Conservation (phyloP, 2,329 filamentous ascomycete species). For the Coniella vitis region DNA sequence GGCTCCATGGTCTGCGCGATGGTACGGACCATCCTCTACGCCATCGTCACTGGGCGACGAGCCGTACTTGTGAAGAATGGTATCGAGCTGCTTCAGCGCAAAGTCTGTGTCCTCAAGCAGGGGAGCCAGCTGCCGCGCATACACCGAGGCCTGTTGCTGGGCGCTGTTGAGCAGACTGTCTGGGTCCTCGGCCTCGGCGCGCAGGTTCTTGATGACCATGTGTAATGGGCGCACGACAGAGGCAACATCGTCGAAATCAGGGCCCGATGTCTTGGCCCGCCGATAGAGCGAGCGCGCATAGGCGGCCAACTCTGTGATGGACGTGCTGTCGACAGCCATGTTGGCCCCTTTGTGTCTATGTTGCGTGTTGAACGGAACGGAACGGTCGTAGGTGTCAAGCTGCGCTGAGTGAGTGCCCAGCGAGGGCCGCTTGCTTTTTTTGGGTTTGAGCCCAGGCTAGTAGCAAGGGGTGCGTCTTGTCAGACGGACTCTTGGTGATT, state of each 20-base stretch:
- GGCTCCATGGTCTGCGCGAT: background rate
- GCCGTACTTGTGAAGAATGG: slow-evolving; percentile 41
- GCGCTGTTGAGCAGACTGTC: slow-evolving; percentile 46
- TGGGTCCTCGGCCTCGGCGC: slow-evolving; percentile 48
- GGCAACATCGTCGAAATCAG: slow-evolving; percentile 43
- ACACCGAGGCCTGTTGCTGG: slow-evolving; percentile 30
- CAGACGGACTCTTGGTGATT: too few relatives aligned
- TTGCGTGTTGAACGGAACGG: too few relatives aligned
- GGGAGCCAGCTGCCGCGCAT: slow-evolving; percentile 41
- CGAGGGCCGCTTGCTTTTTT: too few relatives aligned
- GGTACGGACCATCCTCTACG: slow-evolving; percentile 20
- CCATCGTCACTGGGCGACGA: slow-evolving; percentile 19
- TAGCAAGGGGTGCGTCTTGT: too few relatives aligned
- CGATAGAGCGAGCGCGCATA: slow-evolving; percentile 50
- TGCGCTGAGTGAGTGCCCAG: too few relatives aligned
- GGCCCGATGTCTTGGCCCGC: slow-evolving; percentile 41
- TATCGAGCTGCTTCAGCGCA: slow-evolving; percentile 48
- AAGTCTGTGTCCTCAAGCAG: slow-evolving; percentile 50
- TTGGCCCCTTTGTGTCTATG: background rate
- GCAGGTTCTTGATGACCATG: slow-evolving; percentile 49
- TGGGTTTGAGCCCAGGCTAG: background rate
- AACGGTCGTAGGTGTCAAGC: too few relatives aligned
- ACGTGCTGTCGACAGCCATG: slow-evolving; percentile 26
- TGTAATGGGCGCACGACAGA: slow-evolving; percentile 46
- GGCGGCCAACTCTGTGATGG: slow-evolving; percentile 49